A percentile compares a stretch with the other conserved stretches of the same genome.
These are phyloP conservation scores for Fusarium chuoi DNA, from an alignment of 2,329 filamentous ascomycete genomes.

Conservation along the genomic window DNA sequence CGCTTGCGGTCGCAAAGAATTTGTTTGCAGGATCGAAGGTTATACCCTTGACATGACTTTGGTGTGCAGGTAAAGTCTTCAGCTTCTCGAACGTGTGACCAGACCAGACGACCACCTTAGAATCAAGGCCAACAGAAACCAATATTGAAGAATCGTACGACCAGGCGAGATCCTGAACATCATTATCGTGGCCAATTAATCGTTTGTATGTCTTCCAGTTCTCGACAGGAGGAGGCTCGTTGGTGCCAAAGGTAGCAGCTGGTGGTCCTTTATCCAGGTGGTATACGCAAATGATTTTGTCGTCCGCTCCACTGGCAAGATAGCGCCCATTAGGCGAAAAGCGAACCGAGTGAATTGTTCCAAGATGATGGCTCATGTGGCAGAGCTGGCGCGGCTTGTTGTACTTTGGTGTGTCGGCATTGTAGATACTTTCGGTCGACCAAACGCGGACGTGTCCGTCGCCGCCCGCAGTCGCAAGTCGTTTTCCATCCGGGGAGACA, in stretches of 20 bases:
- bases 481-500: conserved; percentile 91
- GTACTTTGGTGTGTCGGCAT: conserved; percentile 77
- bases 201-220: conserved; percentile 97
- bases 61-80: conserved; percentile 91
- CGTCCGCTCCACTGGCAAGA: conserved; percentile 94
- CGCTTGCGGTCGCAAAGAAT: conserved; percentile 97
- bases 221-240: conserved; percentile 91
- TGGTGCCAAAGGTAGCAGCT: conserved; percentile 84
- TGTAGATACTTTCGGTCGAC: conserved; percentile 94
- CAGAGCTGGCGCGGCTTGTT: conserved; percentile 90
- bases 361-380: conserved; percentile 97
- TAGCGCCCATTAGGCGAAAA: conserved; percentile 97
- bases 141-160: conserved; percentile 94
- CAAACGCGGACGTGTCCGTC: conserved; percentile 98
- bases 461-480: conserved; percentile 93
- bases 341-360: conserved; percentile 95
- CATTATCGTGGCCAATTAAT: conserved; percentile 96
- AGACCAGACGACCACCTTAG: conserved; percentile 98
- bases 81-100: conserved; percentile 98
- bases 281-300: conserved; percentile 99
- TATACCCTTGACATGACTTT: conserved; percentile 98
- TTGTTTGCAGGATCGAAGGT: conserved; percentile 99
- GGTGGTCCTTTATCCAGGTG: conserved; percentile 86
- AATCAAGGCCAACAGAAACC: conserved; percentile 95
- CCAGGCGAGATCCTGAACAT: conserved; percentile 98